These are phyloP conservation scores for Suaeda aralocaspica DNA, from an alignment of 148 eudicot species.

Conservation along the genomic window DNA sequence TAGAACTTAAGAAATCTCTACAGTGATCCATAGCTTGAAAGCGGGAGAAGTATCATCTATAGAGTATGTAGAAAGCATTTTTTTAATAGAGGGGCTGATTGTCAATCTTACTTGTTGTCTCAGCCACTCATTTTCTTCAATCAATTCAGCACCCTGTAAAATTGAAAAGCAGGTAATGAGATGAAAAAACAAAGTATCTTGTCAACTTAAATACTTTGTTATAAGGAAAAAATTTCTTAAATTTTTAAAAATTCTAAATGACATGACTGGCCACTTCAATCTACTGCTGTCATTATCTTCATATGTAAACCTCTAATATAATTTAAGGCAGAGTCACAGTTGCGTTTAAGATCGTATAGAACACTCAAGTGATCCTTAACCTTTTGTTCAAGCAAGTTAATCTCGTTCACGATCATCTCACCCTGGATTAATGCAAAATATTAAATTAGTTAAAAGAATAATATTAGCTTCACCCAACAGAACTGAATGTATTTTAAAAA, in stretches of 20 bases:
- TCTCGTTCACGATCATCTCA: conserved; percentile 66
- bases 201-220: not conserved
- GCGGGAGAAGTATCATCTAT: no score
- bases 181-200: not conserved
- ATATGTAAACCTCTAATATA: not conserved
- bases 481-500: not conserved
- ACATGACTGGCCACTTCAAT: no score
- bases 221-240: not conserved
- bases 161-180: not conserved
- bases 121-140: conserved; percentile 70
- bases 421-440: conserved; percentile 39
- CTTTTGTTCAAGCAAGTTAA: conserved; percentile 65
- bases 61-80: not conserved
- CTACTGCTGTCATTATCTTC: not conserved
- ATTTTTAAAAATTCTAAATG: no score
- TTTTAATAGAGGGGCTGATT: not conserved
- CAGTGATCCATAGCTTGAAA: no score
- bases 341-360: not conserved
- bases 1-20: no score
- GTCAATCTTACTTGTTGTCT: conserved; percentile 54
- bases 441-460: not conserved
- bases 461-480: conserved; percentile 2
- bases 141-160: conserved; percentile 55
- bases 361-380: conserved; percentile 32
- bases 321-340: not conserved